Base-by-base conservation (phyloP, 495 filamentous ascomycete species). In the Daldinia concentrica region DNA sequence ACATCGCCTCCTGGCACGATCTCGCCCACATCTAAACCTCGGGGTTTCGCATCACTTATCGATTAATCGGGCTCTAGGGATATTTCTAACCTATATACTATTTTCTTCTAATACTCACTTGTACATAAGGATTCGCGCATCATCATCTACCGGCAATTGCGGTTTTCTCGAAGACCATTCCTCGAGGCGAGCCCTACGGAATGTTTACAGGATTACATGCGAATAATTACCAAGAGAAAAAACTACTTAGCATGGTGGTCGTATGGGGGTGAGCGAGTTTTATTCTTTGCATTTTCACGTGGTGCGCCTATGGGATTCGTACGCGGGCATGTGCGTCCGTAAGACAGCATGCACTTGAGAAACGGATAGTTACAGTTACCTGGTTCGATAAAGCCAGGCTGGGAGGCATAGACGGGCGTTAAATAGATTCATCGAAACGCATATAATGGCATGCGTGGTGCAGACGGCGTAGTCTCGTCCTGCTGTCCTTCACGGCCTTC, bases 11-110 rank as follows among this genome's bases (percentile, higher is more conserved):
- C 14, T 6, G 72, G 73, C n/a, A 83, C 82, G 0, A 80, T 84
- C 43, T 84, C 82, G 6, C 82, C 82, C 3, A 74, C 61, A 17
- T 82, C 82, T 12, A 81, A 81, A 48, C 82, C 82, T 6, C 76
- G 74, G 19, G 74, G 78, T 27, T 80, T 84, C 73, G 76, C 71
- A n/a, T 74, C 78, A 51, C 67, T 84, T 19, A 81, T 84, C 51
- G 79, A 84, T 67, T 84, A 66, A 58, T 17, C 55, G 11, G 5
- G 12, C 17, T 11, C 30, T 0, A 22, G 29, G 54, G 19, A 39
- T 48, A 22, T 48, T 27, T 29, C 26, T 34, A 12, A 30, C 34
- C 37, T 64, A 65, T 69, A 60, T 9, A 54, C 45, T 22, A 22
- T 8, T 7, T 14, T 37, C 19, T 59, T 27, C 32, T 26, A 48